Conservation (phyloP, 331 rosid genomes). For the Quercus tomentella region DNA sequence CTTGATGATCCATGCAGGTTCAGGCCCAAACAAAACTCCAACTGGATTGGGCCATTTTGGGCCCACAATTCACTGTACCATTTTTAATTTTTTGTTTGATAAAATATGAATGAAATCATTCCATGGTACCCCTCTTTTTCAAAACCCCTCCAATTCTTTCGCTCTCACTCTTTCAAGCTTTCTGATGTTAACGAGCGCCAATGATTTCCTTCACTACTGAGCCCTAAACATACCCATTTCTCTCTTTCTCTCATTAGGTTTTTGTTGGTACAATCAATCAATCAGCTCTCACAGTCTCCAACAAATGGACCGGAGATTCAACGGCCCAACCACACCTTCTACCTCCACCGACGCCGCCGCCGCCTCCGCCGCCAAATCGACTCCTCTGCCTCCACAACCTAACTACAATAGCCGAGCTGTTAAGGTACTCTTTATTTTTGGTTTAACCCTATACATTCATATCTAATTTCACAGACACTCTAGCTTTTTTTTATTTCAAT, state of each 20-base stretch:
- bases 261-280: not conserved
- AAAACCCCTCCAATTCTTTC: conserved; percentile 12
- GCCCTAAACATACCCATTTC: conserved; percentile 22
- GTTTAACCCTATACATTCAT: not conserved
- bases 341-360: conserved; percentile 32
- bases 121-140: not conserved
- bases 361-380: conserved; percentile 27
- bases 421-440: conserved; percentile 45
- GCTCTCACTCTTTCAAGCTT: not conserved
- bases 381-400: conserved; percentile 37
- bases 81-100: too few species aligned
- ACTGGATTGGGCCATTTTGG: too few species aligned
- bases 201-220: conserved; percentile 24
- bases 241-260: not conserved
- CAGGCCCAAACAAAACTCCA: too few species aligned
- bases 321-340: conserved; percentile 48
- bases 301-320: conserved; percentile 59
- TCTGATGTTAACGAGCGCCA: conserved; percentile 11
- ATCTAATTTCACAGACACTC: conserved; percentile 40
- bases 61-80: too few species aligned
- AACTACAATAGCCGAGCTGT: conserved; percentile 63
- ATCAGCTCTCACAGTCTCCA: conserved; percentile 3
- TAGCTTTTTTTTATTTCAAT: not conserved
- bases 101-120: too few species aligned
- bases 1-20: too few species aligned